A percentile compares a stretch with the other conserved stretches of the same genome.
These are phyloP conservation scores for Fagopyrum homotropicum DNA, from an alignment of 148 eudicot species.

Conservation along the genomic window DNA sequence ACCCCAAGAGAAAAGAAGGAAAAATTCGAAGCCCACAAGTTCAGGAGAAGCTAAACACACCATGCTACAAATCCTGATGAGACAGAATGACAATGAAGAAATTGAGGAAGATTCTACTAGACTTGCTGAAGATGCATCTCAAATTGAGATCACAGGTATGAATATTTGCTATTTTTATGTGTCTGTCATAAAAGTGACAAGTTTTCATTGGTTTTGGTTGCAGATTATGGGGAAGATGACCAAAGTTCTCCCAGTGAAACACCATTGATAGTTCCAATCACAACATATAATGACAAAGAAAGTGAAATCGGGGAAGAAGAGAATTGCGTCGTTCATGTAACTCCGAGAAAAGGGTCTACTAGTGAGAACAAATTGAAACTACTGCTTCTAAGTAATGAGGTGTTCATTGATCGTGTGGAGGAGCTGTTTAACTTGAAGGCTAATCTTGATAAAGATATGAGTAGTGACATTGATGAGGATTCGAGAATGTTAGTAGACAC, in stretches of 20 bases:
- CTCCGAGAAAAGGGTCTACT: background rate
- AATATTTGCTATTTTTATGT: background rate
- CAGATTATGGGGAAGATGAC: conserved; percentile 24
- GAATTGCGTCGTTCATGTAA: background rate
- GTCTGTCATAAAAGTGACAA: background rate
- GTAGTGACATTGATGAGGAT: conserved; percentile 12
- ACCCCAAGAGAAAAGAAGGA: conserved; percentile 23
- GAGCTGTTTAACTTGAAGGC: conserved; percentile 33
- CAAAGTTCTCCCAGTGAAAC: conserved; percentile 12
- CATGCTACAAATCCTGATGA: background rate
- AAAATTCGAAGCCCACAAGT: conserved; percentile 17
- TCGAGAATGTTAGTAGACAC: conserved; percentile 41
- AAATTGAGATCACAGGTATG: conserved; percentile 35
- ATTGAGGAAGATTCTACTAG: conserved; percentile 19
- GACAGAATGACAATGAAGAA: conserved; percentile 31
- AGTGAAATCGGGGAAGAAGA: conserved; percentile 1
- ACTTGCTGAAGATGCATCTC: conserved; percentile 20
- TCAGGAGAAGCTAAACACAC: conserved; percentile 9
- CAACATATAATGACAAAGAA: background rate
- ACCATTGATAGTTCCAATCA: background rate
- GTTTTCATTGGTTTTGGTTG: conserved; percentile 9
- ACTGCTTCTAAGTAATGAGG: conserved; percentile 37
- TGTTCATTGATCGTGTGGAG: conserved; percentile 34
- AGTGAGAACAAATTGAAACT: conserved; percentile 14
- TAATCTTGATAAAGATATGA: conserved; percentile 7